Percentiles rank a stretch among this genome's conserved stretches.
These are phyloP conservation scores for Chiua virens DNA, from an alignment of 768 basidiomycete species.

Conservation along the genomic window DNA sequence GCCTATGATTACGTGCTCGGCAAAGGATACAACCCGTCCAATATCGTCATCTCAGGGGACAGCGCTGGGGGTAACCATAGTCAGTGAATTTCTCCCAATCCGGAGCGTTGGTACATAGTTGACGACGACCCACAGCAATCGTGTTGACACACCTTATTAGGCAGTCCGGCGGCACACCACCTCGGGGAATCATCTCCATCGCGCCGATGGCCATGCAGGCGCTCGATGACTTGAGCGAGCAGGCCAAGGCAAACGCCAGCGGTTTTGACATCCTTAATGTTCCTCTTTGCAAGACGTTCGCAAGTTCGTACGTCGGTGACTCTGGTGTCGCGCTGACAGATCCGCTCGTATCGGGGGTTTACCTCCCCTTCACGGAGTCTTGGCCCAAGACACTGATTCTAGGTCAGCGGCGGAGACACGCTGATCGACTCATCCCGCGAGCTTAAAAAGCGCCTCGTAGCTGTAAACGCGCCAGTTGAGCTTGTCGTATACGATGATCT, in stretches of 20 bases:
- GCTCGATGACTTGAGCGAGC: neutral
- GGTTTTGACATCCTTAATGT: neutral
- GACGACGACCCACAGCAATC: conserved; percentile 10
- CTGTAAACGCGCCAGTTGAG: conserved; percentile 8
- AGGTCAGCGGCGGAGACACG: conserved; percentile 17
- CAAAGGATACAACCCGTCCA: conserved; percentile 18
- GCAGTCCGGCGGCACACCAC: conserved; percentile 53
- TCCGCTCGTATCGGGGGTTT: conserved; percentile 19
- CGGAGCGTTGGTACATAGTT: neutral
- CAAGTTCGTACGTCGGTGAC: conserved; percentile 10
- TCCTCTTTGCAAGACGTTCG: fast-evolving
- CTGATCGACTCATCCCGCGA: conserved; percentile 10
- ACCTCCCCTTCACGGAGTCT: conserved; percentile 13
- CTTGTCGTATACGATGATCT: conserved; percentile 24
- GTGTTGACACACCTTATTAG: conserved; percentile 34
- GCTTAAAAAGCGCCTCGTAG: conserved; percentile 4
- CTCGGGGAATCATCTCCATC: conserved; percentile 55
- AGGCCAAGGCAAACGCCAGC: neutral
- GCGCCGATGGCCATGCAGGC: conserved; percentile 37
- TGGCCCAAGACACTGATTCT: conserved; percentile 27
- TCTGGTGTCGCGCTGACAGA: conserved; percentile 5
- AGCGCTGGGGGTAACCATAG: conserved; percentile 24
- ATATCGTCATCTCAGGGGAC: conserved; percentile 22
- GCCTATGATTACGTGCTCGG: conserved; percentile 22
- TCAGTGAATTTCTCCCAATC: neutral